Evolutionary conservation across 768 basidiomycete species (phyloP).

Genomic region (Boletus coccyginus): DNA sequence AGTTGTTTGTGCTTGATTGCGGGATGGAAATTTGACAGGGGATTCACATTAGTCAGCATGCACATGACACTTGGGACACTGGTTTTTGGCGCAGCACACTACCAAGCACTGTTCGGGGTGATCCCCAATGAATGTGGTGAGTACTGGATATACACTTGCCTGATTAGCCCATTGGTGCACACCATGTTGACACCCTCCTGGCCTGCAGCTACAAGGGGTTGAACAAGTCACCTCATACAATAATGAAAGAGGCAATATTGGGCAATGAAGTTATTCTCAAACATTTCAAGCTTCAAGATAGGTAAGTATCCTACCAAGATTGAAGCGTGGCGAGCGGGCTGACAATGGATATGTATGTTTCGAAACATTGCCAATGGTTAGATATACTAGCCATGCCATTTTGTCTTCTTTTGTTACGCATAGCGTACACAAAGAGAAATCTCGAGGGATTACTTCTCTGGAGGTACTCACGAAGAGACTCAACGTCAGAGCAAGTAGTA

Average conservation of each 20-base stretch:
- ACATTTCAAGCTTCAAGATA: neutral
- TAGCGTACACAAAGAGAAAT: too few relatives aligned
- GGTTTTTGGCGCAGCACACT: neutral
- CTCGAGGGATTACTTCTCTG: too few relatives aligned
- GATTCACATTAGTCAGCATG: neutral
- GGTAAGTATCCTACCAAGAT: neutral
- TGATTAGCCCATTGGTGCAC: neutral
- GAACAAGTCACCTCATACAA: neutral
- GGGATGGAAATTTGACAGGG: neutral
- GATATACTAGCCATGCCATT: neutral
- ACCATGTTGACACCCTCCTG: neutral
- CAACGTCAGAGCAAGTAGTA: too few relatives aligned
- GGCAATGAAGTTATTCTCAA: neutral
- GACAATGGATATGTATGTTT: neutral
- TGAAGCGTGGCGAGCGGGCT: neutral
- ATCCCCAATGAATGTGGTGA: neutral
- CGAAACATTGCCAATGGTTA: neutral
- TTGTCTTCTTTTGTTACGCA: neutral
- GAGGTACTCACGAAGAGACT: too few relatives aligned
- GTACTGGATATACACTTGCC: too few relatives aligned
- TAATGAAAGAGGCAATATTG: neutral
- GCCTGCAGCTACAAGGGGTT: neutral
- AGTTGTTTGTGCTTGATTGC: too few relatives aligned
- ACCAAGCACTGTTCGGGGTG: conserved; percentile 1
- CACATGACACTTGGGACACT: too few relatives aligned